Evolutionary conservation across 768 basidiomycete genomes (phyloP), one percentile per base, ranked within the genome.

Genomic region (Lyophyllum shimeji): DNA sequence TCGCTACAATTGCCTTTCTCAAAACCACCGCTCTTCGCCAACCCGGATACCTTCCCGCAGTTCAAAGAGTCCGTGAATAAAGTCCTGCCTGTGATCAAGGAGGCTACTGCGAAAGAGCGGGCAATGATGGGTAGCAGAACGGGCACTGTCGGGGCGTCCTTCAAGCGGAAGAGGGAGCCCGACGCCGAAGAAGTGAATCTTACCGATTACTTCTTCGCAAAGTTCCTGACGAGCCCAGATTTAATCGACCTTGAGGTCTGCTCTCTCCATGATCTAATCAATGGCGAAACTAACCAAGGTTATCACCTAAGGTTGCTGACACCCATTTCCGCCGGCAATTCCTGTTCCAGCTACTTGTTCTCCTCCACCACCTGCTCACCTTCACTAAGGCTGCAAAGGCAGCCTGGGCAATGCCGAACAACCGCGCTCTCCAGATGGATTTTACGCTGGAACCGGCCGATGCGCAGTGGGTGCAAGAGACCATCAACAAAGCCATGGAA

Each of bases 321-420:
- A 90, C 90, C 0, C 84, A 90, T 63, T 97, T 97, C 76, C 89
- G 94, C n/a, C 85, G 93, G 15, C 95, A 96, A 71, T 85, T 95
- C 70, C 78, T 96, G 18, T 87, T 95, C 66, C 94, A 97, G 64
- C 72, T 92, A 2, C 75, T 91, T 18, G 88, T 91, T 40, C 77
- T 91, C n/a, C 77, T 93, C 40, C 79, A 84, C 48, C 88, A 92
- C 66, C 78, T 95, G 24, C 76, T 87, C 20, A 83, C 78, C 2
- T 91, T 91, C 66, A 92, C 90, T 0, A 86, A 87, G 60, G 58
- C 79, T 1, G 78, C 81, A 0, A 92, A 93, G 62, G 71, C 76
- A 0, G 64, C 73, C 27, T 89, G 87, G 83, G 70, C 76, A 8
- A 79, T 82, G 0, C 71, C 80, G 3, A 83, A 86, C 21, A 93